A percentile compares a stretch with the other conserved stretches of the same genome.
Conservation (phyloP, 177 flowering plant species). For the Telopea speciosissima region DNA sequence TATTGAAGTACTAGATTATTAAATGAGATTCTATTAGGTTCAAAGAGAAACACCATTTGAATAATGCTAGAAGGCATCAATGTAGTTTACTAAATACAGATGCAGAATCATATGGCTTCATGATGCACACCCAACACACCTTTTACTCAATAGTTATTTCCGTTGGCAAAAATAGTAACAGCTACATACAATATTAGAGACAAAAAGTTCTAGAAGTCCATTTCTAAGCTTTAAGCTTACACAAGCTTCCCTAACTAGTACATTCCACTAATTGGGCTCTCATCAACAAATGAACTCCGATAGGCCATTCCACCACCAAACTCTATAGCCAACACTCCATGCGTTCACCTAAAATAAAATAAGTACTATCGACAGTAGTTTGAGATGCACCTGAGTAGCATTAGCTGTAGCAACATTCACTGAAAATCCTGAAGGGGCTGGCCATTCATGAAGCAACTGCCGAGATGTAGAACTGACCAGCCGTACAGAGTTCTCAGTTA, state of each 20-base stretch:
- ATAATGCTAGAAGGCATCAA: too few relatives aligned
- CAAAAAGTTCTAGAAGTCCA: not conserved
- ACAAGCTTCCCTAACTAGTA: not conserved
- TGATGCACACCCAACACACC: not conserved
- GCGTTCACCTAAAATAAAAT: not conserved
- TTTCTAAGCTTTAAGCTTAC: not conserved
- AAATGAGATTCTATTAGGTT: too few relatives aligned
- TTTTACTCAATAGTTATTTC: not conserved
- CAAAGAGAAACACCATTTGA: too few relatives aligned
- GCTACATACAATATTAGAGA: not conserved
- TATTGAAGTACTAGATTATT: too few relatives aligned
- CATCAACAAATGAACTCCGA: not conserved
- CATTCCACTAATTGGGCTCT: not conserved
- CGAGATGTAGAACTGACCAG: slow-evolving; percentile 77
- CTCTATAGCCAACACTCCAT: not conserved
- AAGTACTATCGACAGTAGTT: not conserved
- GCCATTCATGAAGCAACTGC: slow-evolving; percentile 77
- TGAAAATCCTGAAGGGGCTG: slow-evolving; percentile 76
- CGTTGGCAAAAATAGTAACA: not conserved
- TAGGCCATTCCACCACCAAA: not conserved
- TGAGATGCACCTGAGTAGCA: slow-evolving; percentile 70
- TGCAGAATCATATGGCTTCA: not conserved
- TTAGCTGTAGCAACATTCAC: slow-evolving; percentile 99
- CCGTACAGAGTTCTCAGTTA: slow-evolving; percentile 81
- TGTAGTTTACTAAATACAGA: too few relatives aligned